Base-by-base conservation (phyloP, 2,329 filamentous ascomycete species). In the Cladosporium sp. region DNA sequence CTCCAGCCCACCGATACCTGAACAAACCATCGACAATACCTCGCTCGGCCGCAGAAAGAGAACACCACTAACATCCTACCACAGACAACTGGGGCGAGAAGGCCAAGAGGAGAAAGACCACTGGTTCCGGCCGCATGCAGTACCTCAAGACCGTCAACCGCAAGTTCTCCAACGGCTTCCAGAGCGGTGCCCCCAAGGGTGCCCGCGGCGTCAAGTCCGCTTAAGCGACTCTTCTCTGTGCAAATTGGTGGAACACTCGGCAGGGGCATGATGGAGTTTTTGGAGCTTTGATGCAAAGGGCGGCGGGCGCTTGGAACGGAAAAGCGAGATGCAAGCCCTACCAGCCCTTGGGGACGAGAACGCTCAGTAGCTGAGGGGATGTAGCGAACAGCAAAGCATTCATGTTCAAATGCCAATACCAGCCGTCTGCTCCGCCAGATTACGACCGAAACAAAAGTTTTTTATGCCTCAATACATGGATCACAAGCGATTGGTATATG, bases 61-160 rank as follows among this genome's bases (percentile, higher is more conserved):
- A 26, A 14, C 4, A 66, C 41, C 54, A 68, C 67, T 65, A 63
- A 66, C 62, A 65, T 30, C 54, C 41, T 36, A 52, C 21, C 49
- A 81, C 80, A 98, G 94, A 90, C 90, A 97, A 99, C 92, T 99
- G 95, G 95, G 89, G 92, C 83, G 94, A 98, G 89, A 99, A 99
- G 92, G 94, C 93, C 78, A 98, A 98, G 92, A 88, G 95, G 84
- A 96, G 95, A 91, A 98, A 97, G 93, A 97, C 94, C 80, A 94
- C 92, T 81, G 95, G 95, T 79, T 94, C 92, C 80, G 95, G 95
- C 83, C 92, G 95, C 84, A 95, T 93, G 90, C 89, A 92, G 81
- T 92, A 93, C 86, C 88, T 99, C 82, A 96, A 96, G 88, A 88
- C 87, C 78, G 90, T 99, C 81, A 86, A 93, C 80, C 90, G 95